Evolutionary conservation across 208 protist species (phyloP).

Genomic region (Naegleria lovaniensis): DNA sequence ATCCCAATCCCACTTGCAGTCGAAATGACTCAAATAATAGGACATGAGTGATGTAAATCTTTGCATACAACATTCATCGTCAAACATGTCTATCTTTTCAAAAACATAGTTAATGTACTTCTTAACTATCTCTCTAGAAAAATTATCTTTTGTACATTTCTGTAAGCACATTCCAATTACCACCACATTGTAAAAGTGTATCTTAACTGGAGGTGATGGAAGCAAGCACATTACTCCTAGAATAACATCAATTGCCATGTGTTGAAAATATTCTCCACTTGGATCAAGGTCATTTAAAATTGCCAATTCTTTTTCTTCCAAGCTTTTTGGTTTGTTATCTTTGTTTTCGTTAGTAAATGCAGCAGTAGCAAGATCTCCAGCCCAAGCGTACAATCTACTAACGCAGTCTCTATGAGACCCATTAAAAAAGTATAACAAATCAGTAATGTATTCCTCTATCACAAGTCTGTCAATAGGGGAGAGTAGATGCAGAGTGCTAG

Average conservation of each 20-base stretch:
- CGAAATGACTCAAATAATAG: not conserved
- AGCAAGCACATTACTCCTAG: not conserved
- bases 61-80: not conserved
- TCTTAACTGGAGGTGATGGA: not conserved
- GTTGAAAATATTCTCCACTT: slow-evolving; percentile 2
- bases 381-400: not conserved
- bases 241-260: not conserved
- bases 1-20: not conserved
- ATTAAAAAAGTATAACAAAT: slow-evolving; percentile 16
- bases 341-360: not conserved
- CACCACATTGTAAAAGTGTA: not conserved
- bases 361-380: not conserved
- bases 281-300: not conserved
- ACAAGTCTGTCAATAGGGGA: not conserved
- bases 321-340: not conserved
- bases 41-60: not conserved
- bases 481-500: not conserved
- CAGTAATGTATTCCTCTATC: not conserved
- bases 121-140: not conserved
- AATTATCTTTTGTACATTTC: not conserved
- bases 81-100: not conserved
- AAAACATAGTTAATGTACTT: slow-evolving; percentile 1
- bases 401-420: not conserved
- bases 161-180: not conserved
- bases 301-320: not conserved